Percentiles rank a stretch among this genome's conserved stretches.
These are phyloP conservation scores for Neofusicoccum cordaticola DNA, from an alignment of 2,329 filamentous ascomycete genomes.

Conservation along the genomic window DNA sequence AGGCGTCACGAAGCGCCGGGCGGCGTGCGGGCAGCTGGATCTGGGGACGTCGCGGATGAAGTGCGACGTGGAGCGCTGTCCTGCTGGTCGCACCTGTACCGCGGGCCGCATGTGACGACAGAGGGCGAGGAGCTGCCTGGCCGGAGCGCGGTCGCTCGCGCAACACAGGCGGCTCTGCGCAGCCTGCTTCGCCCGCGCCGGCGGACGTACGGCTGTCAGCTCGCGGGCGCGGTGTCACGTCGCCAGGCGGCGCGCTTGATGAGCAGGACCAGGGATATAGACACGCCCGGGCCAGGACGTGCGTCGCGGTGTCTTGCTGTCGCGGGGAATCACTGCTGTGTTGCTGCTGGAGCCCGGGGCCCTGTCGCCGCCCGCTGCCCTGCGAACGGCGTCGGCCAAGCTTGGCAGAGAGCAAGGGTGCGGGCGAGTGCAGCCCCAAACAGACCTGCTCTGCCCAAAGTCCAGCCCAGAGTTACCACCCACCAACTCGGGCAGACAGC, in stretches of 20 bases:
- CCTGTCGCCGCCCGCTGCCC: not conserved
- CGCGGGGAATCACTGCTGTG: not conserved
- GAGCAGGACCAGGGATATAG: constrained; percentile 20
- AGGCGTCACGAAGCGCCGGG: not conserved
- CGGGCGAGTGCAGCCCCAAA: not conserved
- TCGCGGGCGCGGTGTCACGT: constrained; percentile 24
- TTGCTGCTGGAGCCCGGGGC: not conserved
- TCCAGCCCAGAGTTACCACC: not conserved
- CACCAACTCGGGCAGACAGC: constrained; percentile 6
- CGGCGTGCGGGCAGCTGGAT: not conserved
- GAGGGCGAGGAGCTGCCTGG: not conserved
- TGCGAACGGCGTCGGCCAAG: constrained; percentile 6
- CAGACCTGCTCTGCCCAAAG: constrained; percentile 3
- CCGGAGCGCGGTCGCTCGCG: not conserved
- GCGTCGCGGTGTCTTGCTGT: not conserved
- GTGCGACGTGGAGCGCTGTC: constrained; percentile 4
- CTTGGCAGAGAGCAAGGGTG: constrained; percentile 4
- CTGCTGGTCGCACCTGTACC: not conserved
- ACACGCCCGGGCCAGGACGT: too few relatives aligned
- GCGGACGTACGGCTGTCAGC: constrained; percentile 7
- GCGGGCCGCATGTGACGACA: constrained; percentile 1
- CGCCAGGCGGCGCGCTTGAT: constrained; percentile 26
- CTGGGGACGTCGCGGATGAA: not conserved
- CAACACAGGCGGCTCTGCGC: constrained; percentile 8
- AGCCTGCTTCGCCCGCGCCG: not conserved